Evolutionary conservation across 2,329 filamentous ascomycete species (phyloP), one percentile per base, ranked within the genome.

Genomic region (Bipolaris sorokiniana): DNA sequence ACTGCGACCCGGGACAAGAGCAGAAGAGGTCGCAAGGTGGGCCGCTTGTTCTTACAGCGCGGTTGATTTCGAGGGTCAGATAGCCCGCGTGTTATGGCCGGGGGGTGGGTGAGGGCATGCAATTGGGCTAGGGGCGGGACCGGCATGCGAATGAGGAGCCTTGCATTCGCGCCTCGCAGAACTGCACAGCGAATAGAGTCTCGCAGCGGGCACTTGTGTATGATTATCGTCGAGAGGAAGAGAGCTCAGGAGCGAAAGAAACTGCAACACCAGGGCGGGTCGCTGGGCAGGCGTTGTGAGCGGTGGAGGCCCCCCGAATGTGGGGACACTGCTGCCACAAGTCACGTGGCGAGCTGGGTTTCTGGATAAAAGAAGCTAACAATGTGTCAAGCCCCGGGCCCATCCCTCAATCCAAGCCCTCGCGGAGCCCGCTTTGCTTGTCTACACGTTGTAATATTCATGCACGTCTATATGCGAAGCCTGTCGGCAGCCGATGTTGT

Each of bases 41-140:
- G 64, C 61, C 51, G 59, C 59, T 54, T 53, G 62, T 51, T 62
- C 61, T 64, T 62, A 54, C 56, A 58, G 63, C 63, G 62, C 65
- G 59, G 63, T 59, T 48, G 62, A 51, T 54, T 58, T 62, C 55
- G 61, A 65, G 56, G 59, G 63, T 49, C 51, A 55, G 58, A 58
- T 52, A 52, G 61, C 59, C 58, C 62, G 68, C 66, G 71, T 74
- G 57, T 56, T 69, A 66, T 67, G 61, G 65, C 65, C 71, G 62
- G 65, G 51, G 26, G 69, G 65, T 68, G 60, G 60, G 45, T 56
- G 62, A 51, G 62, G 59, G 63, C 61, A 69, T 58, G 66, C 63
- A 69, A 73, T 72, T 73, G 70, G 71, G 65, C 68, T 73, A 69
- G 61, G 67, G 66, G 66, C 64, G 66, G 64, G 62, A 61, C 63